Evolutionary conservation across 148 eudicot species (phyloP).

Genomic region (Gaultheria prostrata): DNA sequence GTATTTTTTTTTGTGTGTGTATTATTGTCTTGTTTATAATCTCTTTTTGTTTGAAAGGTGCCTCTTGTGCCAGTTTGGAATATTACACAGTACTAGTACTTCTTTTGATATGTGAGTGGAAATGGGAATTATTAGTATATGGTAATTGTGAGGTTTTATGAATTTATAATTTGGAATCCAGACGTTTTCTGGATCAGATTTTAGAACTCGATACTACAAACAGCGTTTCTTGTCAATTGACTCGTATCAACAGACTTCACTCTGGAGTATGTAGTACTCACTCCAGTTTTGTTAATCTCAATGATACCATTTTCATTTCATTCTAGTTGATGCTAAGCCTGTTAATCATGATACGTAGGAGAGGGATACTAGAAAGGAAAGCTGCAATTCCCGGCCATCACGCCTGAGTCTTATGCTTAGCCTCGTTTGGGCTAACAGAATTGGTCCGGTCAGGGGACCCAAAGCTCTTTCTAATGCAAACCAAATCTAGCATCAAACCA

Average conservation of each 20-base stretch:
- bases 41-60: constrained; percentile 4
- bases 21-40: constrained; percentile 12
- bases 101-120: background rate
- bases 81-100: constrained; percentile 38
- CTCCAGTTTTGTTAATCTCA: background rate
- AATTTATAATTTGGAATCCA: background rate
- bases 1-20: background rate
- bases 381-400: background rate
- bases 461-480: background rate
- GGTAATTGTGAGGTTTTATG: background rate
- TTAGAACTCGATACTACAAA: background rate
- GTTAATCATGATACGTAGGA: background rate
- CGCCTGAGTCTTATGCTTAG: background rate
- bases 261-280: background rate
- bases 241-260: background rate
- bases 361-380: background rate
- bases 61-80: constrained; percentile 18
- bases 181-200: background rate
- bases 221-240: background rate
- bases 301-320: background rate
- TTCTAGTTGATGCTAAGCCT: background rate
- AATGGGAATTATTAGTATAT: constrained; percentile 8
- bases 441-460: background rate
- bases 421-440: background rate
- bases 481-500: background rate